Evolutionary conservation across 192 early-diverging fungal species (phyloP).

Genomic region (Coemansia javaensis): DNA sequence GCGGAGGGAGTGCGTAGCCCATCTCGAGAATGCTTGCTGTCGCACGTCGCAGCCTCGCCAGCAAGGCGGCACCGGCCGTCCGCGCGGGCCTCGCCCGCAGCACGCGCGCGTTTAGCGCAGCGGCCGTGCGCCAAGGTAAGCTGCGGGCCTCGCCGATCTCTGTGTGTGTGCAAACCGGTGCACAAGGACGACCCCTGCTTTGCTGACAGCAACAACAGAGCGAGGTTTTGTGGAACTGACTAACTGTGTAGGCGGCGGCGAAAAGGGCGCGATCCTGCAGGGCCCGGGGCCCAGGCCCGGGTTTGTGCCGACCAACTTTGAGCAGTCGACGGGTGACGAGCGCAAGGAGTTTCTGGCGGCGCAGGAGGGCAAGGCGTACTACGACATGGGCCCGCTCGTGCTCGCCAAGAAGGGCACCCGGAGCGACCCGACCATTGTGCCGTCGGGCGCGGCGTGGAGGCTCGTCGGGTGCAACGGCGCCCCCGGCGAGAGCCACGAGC

Average conservation of each 20-base stretch:
- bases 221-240: not conserved
- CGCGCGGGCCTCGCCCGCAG: slow-evolving; percentile 1
- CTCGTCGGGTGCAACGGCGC: slow-evolving; percentile 93
- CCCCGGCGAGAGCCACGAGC: slow-evolving; percentile 89
- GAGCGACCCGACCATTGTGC: slow-evolving; percentile 81
- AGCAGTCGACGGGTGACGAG: slow-evolving; percentile 86
- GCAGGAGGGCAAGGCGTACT: slow-evolving; percentile 84
- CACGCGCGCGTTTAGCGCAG: slow-evolving; percentile 24
- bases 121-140: slow-evolving; percentile 22
- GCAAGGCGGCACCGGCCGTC: slow-evolving; percentile 11
- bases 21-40: slow-evolving; percentile 23
- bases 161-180: no score
- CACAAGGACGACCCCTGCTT: no score
- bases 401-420: slow-evolving; percentile 72
- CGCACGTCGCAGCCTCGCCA: slow-evolving; percentile 30
- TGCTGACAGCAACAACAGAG: no score
- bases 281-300: slow-evolving; percentile 70
- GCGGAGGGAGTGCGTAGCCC: not conserved
- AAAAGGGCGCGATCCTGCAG: slow-evolving; percentile 20
- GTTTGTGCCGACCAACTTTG: slow-evolving; percentile 73
- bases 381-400: slow-evolving; percentile 76
- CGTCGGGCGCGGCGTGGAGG: slow-evolving; percentile 71
- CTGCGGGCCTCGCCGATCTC: not conserved
- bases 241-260: slow-evolving; percentile 12
- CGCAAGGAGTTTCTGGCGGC: slow-evolving; percentile 82